Evolutionary conservation across 768 basidiomycete species (phyloP).

Genomic region (Dioszegia hungarica): DNA sequence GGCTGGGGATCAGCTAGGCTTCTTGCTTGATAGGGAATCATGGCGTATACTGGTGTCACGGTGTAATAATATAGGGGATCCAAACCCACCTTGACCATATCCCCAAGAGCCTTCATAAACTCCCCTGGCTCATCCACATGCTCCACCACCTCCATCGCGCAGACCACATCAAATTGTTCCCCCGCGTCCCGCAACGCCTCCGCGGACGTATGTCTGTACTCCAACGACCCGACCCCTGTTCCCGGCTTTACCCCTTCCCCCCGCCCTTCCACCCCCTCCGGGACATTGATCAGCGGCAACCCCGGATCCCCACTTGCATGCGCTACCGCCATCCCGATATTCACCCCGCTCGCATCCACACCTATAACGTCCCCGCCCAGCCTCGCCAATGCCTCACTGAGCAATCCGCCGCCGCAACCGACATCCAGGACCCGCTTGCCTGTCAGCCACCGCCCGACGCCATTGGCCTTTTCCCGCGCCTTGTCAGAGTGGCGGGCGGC

Average conservation of each 20-base stretch:
- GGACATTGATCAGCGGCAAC: slow-evolving; percentile 47
- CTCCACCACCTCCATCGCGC: slow-evolving; percentile 96
- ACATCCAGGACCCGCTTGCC: slow-evolving; percentile 78
- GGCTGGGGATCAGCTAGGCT: slow-evolving; percentile 57
- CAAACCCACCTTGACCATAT: slow-evolving; percentile 68
- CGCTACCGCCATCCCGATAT: slow-evolving; percentile 74
- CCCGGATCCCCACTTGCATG: slow-evolving; percentile 75
- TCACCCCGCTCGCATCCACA: slow-evolving; percentile 85
- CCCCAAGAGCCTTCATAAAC: slow-evolving; percentile 75
- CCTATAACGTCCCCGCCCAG: slow-evolving; percentile 81
- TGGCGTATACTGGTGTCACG: too few relatives aligned
- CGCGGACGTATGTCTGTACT: slow-evolving; percentile 68
- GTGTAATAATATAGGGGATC: not conserved
- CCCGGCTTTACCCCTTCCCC: not conserved
- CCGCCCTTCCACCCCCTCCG: not conserved
- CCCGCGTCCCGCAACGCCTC: slow-evolving; percentile 64
- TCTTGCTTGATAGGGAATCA: too few relatives aligned
- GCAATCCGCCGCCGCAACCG: slow-evolving; percentile 90
- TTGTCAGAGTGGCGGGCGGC: slow-evolving; percentile 19
- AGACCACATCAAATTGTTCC: slow-evolving; percentile 79
- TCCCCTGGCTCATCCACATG: slow-evolving; percentile 87
- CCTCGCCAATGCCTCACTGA: slow-evolving; percentile 87
- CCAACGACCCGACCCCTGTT: slow-evolving; percentile 48
- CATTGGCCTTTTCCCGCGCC: slow-evolving; percentile 13
- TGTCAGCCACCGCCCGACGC: slow-evolving; percentile 51